Base-by-base conservation (phyloP, 305 asterid genomes). In the Solanum aculeatissimum region DNA sequence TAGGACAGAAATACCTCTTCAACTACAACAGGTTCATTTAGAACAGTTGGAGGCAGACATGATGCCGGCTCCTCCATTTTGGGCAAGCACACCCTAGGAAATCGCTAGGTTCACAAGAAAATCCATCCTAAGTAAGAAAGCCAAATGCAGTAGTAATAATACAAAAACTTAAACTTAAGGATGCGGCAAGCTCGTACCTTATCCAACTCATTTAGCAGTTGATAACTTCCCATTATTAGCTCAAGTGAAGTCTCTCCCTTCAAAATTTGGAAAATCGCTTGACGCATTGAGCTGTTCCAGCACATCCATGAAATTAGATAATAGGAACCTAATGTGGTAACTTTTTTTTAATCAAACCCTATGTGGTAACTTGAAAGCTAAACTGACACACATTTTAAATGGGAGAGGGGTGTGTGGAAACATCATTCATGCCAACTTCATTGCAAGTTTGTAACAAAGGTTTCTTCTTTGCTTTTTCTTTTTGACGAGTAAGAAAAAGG, bases 171-270 rank as follows among this genome's bases (percentile, higher is more conserved):
- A 71, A 77, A 29, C 12, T 16, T 13, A 38, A 80, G 49, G 15
- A 16, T 9, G 66, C 18, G 75, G 51, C 58, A 68, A 82, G 47
- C 54, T 81, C 81, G 83, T 86, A 95, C 98, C 98, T 93, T 93
- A 83, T 93, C 92, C 83, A 94, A 87, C 79, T 93, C 98, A 65
- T 83, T 66, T 32, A 96, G 94, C 81, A 96, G 97, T 85, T 94
- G 94, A 87, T 91, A 93, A 89, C 98, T 96, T 86, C 86, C 95
- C 83, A 92, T 84, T 49, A 92, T 83, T 85, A 96, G 84, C 71
- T 92, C 98, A 77, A 94, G 90, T 18, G 98, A 92, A 83, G 90
- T 92, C 42, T 89, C 98, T 82, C 93, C 97, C 90, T 85, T 90
- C 84, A 96, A 86, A 62, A 95, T 93, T 86, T 88, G 90, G 80